Conservation (phyloP, 2,329 filamentous ascomycete species). For the Hymenoscyphus linearis region DNA sequence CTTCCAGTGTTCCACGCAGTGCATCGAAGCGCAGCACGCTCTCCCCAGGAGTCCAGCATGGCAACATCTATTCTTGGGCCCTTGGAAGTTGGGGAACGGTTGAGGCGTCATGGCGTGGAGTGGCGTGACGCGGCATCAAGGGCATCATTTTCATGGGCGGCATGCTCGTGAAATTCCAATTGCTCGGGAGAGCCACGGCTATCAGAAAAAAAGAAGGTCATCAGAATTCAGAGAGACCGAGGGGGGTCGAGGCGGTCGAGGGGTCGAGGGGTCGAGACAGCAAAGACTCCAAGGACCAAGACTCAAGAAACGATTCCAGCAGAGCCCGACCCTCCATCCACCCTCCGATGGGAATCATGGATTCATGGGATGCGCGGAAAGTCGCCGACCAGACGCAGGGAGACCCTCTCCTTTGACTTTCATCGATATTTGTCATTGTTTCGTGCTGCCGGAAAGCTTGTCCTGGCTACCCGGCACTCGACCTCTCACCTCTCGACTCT, state of each 20-base stretch:
- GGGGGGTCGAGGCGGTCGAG: neutral
- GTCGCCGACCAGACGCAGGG: neutral
- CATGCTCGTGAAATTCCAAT: neutral
- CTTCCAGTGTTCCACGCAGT: no score
- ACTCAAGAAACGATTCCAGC: neutral
- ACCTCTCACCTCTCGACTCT: no score
- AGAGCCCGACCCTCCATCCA: no score
- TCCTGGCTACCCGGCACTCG: neutral
- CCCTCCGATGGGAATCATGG: no score
- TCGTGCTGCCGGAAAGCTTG: neutral
- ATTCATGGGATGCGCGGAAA: neutral
- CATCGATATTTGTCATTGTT: neutral
- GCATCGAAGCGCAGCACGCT: no score
- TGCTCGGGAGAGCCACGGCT: neutral
- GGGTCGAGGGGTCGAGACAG: no score
- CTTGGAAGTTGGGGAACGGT: neutral
- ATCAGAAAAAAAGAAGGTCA: neutral
- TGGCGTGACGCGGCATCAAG: neutral
- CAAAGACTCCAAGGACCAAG: neutral
- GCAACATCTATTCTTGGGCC: neutral
- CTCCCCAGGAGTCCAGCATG: neutral
- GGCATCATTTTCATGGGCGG: no score
- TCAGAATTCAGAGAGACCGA: neutral
- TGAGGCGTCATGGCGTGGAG: neutral
- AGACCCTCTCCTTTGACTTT: neutral